A percentile compares a stretch with the other conserved stretches of the same genome.
Evolutionary conservation across 1,284 basidiomycete species (phyloP).

Genomic region (Apiotrichum sp.): DNA sequence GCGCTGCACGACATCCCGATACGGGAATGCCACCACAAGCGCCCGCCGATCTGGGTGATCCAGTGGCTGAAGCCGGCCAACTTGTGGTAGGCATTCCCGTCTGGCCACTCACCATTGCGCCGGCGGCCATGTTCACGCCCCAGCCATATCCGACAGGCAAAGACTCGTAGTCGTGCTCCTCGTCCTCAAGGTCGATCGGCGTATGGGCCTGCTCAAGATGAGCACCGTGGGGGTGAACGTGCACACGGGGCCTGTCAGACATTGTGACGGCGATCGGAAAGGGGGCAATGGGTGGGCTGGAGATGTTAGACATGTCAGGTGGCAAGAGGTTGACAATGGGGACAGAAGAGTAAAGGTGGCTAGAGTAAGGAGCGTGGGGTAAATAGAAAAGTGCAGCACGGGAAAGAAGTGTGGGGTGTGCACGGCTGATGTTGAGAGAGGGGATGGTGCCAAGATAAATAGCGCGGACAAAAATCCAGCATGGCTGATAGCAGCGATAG

Average conservation of each 20-base stretch:
- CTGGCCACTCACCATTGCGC: constrained; percentile 70
- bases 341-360: background rate
- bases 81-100: no score
- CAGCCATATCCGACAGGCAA: constrained; percentile 46
- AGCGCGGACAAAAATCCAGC: no score
- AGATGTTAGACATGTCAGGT: background rate
- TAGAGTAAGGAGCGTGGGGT: background rate
- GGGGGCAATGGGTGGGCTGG: background rate
- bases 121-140: constrained; percentile 90
- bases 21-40: no score
- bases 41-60: no score
- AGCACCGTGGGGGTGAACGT: constrained; percentile 20
- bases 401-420: no score
- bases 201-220: constrained; percentile 18
- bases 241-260: constrained; percentile 12
- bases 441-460: no score
- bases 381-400: background rate
- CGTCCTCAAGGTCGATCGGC: constrained; percentile 23
- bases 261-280: constrained; percentile 1
- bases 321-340: background rate
- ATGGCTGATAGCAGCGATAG: no score
- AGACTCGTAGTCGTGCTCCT: constrained; percentile 48
- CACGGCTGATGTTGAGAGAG: no score
- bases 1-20: no score
- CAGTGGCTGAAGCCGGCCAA: background rate